phyloP scores from a whole-genome alignment of 495 filamentous ascomycete species.

The Neurospora sp. region DNA sequence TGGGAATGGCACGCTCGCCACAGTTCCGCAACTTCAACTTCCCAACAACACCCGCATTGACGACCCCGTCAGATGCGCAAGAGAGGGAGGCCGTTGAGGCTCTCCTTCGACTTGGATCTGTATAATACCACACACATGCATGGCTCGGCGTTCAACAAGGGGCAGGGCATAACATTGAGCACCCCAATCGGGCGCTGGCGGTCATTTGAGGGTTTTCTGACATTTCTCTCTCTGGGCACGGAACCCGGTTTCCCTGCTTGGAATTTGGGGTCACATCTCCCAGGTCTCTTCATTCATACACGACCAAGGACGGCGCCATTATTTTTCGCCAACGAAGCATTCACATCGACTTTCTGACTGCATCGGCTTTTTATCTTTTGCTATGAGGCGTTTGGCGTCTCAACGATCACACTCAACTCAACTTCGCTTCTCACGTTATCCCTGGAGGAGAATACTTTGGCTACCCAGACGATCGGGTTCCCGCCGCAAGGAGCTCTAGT shows the following conservation, averaged over 20 bases:
- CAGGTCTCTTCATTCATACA: background rate
- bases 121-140: slow-evolving; percentile 51
- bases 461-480: background rate
- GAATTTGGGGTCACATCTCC: background rate
- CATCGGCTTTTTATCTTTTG: background rate
- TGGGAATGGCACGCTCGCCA: slow-evolving; percentile 38
- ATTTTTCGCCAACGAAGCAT: background rate
- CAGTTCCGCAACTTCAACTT: slow-evolving; percentile 39
- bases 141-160: slow-evolving; percentile 35
- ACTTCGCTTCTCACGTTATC: background rate
- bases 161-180: slow-evolving; percentile 3
- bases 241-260: background rate
- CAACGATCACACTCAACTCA: background rate
- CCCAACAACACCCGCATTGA: slow-evolving; percentile 32
- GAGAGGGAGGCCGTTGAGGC: slow-evolving; percentile 81
- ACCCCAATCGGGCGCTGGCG: background rate
- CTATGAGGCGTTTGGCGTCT: background rate
- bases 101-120: slow-evolving; percentile 73
- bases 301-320: background rate
- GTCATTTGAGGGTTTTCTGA: background rate
- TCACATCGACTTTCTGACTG: background rate
- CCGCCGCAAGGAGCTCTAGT: background rate
- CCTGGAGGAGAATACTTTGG: background rate
- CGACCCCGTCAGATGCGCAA: slow-evolving; percentile 48
- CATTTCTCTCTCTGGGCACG: background rate